These are phyloP conservation scores for Eimeria brunetti DNA, from an alignment of 169 alveolate genomes.

Conservation along the genomic window DNA sequence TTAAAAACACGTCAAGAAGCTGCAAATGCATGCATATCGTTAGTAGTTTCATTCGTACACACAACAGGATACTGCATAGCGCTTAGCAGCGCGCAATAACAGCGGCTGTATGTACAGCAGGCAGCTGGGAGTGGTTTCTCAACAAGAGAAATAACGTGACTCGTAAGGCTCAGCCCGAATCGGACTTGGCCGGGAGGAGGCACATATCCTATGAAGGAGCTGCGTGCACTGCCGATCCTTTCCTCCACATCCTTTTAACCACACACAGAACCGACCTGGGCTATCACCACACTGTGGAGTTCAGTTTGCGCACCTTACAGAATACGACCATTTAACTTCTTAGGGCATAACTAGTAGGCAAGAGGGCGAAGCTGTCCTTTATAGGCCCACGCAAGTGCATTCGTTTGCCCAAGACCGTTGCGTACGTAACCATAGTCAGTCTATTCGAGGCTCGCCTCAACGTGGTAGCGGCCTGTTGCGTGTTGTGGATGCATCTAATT, in stretches of 20 bases:
- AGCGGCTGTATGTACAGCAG: background rate
- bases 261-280: background rate
- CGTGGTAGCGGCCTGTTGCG: background rate
- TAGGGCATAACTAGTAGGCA: background rate
- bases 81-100: background rate
- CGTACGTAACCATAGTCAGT: no score
- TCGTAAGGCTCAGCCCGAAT: background rate
- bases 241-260: background rate
- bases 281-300: background rate
- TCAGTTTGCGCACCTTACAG: background rate
- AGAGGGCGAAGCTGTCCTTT: background rate
- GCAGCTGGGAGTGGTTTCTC: background rate
- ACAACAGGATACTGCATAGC: background rate
- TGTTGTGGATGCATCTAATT: background rate
- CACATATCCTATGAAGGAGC: background rate
- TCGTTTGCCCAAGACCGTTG: no score
- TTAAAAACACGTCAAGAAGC: background rate
- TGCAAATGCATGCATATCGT: background rate
- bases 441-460: background rate
- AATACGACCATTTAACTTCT: background rate
- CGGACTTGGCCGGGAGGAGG: background rate
- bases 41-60: background rate
- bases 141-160: background rate
- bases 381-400: no score
- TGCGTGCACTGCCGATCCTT: background rate